Conservation (phyloP, 2,329 filamentous ascomycete genomes). For the Mycocentrospora acerina region DNA sequence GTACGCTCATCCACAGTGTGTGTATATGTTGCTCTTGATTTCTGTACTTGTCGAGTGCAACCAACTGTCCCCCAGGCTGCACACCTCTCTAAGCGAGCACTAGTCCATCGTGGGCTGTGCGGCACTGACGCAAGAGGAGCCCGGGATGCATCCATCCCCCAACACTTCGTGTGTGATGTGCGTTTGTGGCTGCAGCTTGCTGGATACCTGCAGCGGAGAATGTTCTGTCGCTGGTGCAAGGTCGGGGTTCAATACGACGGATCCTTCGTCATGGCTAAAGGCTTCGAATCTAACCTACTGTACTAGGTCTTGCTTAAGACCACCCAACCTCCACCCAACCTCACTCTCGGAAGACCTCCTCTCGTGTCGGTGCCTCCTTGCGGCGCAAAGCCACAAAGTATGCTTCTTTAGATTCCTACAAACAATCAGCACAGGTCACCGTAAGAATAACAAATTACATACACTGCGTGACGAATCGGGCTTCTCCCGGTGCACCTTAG, state of each 20-base stretch:
- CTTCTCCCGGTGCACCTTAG: conserved; percentile 81
- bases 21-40: too few relatives aligned
- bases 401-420: conserved; percentile 77
- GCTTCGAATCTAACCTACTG: too few relatives aligned
- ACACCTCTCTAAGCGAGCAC: conserved; percentile 19
- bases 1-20: neutral
- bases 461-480: conserved; percentile 87
- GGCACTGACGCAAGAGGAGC: conserved; percentile 12
- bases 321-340: neutral
- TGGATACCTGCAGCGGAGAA: conserved; percentile 38
- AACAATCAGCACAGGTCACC: conserved; percentile 6
- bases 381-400: conserved; percentile 81
- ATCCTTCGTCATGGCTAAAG: too few relatives aligned
- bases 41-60: too few relatives aligned
- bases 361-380: conserved; percentile 54
- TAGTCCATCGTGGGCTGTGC: conserved; percentile 19
- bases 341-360: conserved; percentile 47
- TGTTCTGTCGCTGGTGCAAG: conserved; percentile 31
- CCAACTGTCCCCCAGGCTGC: conserved; percentile 16
- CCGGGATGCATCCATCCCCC: too few relatives aligned
- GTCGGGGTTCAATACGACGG: neutral
- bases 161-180: conserved; percentile 17
- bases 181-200: conserved; percentile 23
- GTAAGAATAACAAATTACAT: conserved; percentile 16
- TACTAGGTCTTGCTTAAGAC: too few relatives aligned